Conservation (phyloP, 768 basidiomycete species). For the Pholiota microspora region DNA sequence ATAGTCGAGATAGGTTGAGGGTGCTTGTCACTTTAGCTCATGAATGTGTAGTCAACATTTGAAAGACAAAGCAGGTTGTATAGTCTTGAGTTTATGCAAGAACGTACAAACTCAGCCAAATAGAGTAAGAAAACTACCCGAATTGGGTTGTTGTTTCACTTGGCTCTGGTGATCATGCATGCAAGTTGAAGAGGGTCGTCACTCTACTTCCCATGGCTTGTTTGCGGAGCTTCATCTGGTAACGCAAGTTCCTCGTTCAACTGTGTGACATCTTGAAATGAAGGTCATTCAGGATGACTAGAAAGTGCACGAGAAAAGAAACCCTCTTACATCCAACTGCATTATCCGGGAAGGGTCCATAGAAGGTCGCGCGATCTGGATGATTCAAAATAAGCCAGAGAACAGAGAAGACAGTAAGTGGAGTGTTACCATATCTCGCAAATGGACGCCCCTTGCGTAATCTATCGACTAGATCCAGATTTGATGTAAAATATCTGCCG, state of each 20-base stretch:
- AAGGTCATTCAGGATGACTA: background rate
- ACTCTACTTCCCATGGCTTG: slow-evolving; percentile 10
- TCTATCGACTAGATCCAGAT: slow-evolving; percentile 12
- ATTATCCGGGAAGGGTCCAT: slow-evolving; percentile 19
- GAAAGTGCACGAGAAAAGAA: background rate
- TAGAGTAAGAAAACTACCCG: background rate
- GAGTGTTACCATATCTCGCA: slow-evolving; percentile 9
- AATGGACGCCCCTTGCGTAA: slow-evolving; percentile 10
- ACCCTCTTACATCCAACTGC: slow-evolving; percentile 14
- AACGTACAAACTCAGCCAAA: background rate
- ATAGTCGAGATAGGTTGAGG: no score
- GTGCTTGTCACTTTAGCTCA: no score
- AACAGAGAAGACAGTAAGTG: no score
- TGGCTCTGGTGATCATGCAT: background rate
- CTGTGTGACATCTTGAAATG: slow-evolving; percentile 9
- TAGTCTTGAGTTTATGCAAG: no score
- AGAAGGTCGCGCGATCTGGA: slow-evolving; percentile 16
- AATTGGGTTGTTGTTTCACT: background rate
- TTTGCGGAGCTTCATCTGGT: slow-evolving; percentile 15
- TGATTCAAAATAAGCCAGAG: background rate
- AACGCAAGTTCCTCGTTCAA: slow-evolving; percentile 6
- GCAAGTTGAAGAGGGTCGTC: background rate
- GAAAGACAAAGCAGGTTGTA: no score
- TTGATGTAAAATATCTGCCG: slow-evolving; percentile 18
- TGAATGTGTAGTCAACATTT: no score